A percentile compares a stretch with the other conserved stretches of the same genome.
Evolutionary conservation across 768 basidiomycete genomes (phyloP).

Genomic region (Boletus rubescentipes): DNA sequence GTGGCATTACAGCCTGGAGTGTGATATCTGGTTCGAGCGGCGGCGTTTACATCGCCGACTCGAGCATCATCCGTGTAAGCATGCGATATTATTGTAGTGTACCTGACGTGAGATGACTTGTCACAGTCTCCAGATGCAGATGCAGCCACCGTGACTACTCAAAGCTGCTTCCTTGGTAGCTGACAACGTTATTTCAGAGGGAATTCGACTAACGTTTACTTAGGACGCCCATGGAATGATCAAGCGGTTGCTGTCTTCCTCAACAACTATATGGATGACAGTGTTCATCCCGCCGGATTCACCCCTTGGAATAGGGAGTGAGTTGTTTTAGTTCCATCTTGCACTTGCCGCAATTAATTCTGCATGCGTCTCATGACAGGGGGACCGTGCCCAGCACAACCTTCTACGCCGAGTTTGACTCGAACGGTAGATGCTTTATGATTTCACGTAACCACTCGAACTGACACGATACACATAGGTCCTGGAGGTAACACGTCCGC

Average conservation of each 20-base stretch:
- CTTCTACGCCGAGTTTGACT: conserved; percentile 58
- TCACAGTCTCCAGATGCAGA: conserved; percentile 60
- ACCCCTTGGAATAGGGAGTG: conserved; percentile 39
- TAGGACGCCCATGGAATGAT: conserved; percentile 61
- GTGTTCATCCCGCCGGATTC: conserved; percentile 51
- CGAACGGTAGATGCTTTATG: conserved; percentile 39
- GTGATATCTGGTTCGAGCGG: conserved; percentile 43
- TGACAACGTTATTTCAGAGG: not conserved
- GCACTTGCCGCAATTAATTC: not conserved
- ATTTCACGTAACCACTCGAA: not conserved
- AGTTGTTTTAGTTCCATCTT: not conserved
- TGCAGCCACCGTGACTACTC: conserved; percentile 42
- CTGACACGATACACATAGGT: conserved; percentile 37
- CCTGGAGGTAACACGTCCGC: conserved; percentile 50
- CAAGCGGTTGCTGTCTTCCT: conserved; percentile 54
- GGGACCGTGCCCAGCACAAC: conserved; percentile 50
- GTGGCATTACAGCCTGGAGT: conserved; percentile 65
- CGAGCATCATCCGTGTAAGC: conserved; percentile 54
- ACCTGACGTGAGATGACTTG: not conserved
- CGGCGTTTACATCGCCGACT: conserved; percentile 56
- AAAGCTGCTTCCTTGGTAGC: conserved; percentile 51
- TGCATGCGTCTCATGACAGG: conserved; percentile 35
- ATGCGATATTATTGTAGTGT: not conserved
- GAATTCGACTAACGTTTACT: not conserved
- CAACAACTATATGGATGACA: conserved; percentile 57